phyloP scores from a whole-genome alignment of 305 asterid species.

The Fraxinus floribunda region DNA sequence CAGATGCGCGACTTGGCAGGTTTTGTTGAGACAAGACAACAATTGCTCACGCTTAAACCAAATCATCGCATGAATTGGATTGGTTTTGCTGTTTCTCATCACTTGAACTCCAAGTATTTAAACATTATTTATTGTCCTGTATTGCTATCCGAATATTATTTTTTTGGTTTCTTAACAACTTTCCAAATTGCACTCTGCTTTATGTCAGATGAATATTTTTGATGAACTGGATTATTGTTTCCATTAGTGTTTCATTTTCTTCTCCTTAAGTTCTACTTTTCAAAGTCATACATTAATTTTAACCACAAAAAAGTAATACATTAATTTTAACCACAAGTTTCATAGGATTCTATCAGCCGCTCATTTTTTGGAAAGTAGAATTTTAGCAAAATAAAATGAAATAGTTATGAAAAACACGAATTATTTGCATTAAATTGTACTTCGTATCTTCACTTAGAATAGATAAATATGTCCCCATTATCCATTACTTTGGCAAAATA shows the following conservation, averaged over 20 bases:
- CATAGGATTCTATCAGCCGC: not conserved
- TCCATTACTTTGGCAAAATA: not conserved
- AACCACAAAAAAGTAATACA: not conserved
- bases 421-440: not conserved
- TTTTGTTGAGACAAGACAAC: slow-evolving; percentile 97
- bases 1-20: slow-evolving; percentile 98
- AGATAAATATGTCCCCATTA: not conserved
- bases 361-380: not conserved
- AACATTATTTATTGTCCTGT: not conserved
- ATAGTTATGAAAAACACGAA: not conserved
- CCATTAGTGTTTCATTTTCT: not conserved
- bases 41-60: slow-evolving; percentile 90
- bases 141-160: not conserved
- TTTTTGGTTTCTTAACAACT: not conserved
- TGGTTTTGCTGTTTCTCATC: slow-evolving; percentile 97
- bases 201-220: not conserved
- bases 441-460: not conserved
- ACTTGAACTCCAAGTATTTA: slow-evolving; percentile 71
- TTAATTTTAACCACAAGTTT: not conserved
- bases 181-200: not conserved
- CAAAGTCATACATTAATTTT: not conserved
- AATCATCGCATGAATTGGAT: slow-evolving; percentile 99
- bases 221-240: slow-evolving; percentile 16
- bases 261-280: not conserved
- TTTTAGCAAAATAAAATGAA: not conserved